These are phyloP conservation scores for Apostasia shenzhenica DNA, from an alignment of 106 monocot genomes.

Conservation along the genomic window DNA sequence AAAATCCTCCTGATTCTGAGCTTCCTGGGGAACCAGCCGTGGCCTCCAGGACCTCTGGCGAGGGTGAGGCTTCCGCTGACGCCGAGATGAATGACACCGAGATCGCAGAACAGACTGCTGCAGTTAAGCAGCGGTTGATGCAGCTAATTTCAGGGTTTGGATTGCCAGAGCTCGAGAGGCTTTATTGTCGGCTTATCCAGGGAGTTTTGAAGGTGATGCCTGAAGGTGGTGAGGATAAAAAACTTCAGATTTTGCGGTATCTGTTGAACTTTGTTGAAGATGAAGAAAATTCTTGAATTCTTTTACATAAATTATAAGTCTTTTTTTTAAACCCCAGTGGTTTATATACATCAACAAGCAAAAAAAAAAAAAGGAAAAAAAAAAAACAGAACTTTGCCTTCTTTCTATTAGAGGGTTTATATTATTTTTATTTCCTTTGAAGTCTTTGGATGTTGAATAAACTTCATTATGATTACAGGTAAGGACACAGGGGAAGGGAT, in stretches of 20 bases:
- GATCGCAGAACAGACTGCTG: constrained; percentile 24
- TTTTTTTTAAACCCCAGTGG: not conserved
- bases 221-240: constrained; percentile 39
- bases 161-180: constrained; percentile 78
- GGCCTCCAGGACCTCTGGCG: constrained; percentile 2
- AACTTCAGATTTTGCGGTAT: constrained; percentile 52
- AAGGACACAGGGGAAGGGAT: too few relatives aligned
- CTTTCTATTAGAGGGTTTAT: too few relatives aligned
- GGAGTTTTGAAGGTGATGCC: constrained; percentile 31
- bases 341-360: not conserved
- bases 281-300: constrained; percentile 55
- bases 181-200: constrained; percentile 64
- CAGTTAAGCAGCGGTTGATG: constrained; percentile 43
- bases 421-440: too few relatives aligned
- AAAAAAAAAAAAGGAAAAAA: too few relatives aligned
- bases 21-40: constrained; percentile 17
- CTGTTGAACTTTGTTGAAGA: constrained; percentile 65
- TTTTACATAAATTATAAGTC: constrained; percentile 1
- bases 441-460: too few relatives aligned
- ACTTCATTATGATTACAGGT: too few relatives aligned
- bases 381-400: too few relatives aligned
- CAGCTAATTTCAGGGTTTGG: constrained; percentile 43
- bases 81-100: constrained; percentile 22
- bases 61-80: constrained; percentile 7
- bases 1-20: constrained; percentile 8